Evolutionary conservation across 2,329 filamentous ascomycete genomes (phyloP).

Genomic region (Scolecobasidium constrictum): DNA sequence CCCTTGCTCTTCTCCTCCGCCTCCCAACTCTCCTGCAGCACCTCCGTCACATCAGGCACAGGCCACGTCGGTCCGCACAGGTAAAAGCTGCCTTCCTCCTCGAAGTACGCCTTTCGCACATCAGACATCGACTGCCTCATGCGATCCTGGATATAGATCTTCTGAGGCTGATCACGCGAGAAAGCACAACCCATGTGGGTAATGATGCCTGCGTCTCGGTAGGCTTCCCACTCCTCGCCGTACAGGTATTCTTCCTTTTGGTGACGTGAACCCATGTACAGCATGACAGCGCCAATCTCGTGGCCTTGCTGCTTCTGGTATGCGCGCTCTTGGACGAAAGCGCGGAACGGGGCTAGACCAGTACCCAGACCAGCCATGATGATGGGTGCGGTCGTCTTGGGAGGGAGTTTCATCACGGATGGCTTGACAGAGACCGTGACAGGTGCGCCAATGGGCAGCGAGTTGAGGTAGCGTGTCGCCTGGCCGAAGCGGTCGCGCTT

Average conservation of each 20-base stretch:
- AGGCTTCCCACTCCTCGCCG: slow-evolving; percentile 98
- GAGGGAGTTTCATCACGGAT: slow-evolving; percentile 97
- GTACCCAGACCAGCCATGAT: slow-evolving; percentile 99
- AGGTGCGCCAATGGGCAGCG: slow-evolving; percentile 60
- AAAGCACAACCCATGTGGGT: slow-evolving; percentile 90
- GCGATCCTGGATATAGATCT: slow-evolving; percentile 98
- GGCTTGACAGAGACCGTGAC: slow-evolving; percentile 94
- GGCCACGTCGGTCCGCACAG: slow-evolving; percentile 98
- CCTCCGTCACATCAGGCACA: slow-evolving; percentile 89
- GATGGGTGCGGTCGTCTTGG: slow-evolving; percentile 75
- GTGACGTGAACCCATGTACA: slow-evolving; percentile 95
- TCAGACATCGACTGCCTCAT: slow-evolving; percentile 82
- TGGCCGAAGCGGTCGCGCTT: slow-evolving; percentile 87
- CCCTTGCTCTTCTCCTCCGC: slow-evolving; percentile 56
- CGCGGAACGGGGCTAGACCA: slow-evolving; percentile 95
- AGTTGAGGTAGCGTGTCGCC: slow-evolving; percentile 79
- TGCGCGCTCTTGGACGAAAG: slow-evolving; percentile 95
- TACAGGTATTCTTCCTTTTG: slow-evolving; percentile 98
- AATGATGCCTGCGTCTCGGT: slow-evolving; percentile 88
- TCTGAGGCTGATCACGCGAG: slow-evolving; percentile 91
- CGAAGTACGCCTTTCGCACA: slow-evolving; percentile 77
- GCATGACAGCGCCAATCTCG: slow-evolving; percentile 80
- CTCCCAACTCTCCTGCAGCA: slow-evolving; percentile 85
- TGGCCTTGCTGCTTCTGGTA: slow-evolving; percentile 97
- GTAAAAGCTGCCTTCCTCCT: slow-evolving; percentile 87